Conservation (phyloP, 495 filamentous ascomycete genomes). For the Xylaria cubensis region DNA sequence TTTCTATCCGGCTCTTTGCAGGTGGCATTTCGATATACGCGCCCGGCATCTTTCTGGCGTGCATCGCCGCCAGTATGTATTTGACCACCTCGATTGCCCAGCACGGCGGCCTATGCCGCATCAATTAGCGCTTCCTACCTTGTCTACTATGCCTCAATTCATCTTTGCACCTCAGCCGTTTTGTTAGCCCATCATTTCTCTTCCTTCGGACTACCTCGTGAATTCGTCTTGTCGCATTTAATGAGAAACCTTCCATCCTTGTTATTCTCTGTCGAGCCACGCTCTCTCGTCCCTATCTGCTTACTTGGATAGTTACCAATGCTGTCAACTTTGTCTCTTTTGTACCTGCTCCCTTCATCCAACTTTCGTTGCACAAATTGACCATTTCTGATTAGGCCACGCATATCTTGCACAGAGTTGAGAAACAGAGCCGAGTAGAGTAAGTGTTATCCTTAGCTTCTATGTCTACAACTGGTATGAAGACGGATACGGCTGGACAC, state of each 20-base stretch:
- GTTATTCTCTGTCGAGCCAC: neutral
- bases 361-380: neutral
- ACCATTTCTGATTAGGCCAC: neutral
- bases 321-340: neutral
- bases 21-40: neutral
- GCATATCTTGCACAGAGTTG: neutral
- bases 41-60: neutral
- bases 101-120: neutral
- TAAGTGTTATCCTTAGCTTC: conserved; percentile 3
- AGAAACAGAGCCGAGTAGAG: conserved; percentile 10
- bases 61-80: neutral
- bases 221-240: neutral
- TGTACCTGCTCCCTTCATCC: neutral
- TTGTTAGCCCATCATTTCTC: neutral
- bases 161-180: neutral
- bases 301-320: neutral
- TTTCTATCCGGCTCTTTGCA: neutral
- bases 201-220: neutral
- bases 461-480: neutral
- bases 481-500: neutral
- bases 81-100: neutral
- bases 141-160: neutral
- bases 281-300: neutral
- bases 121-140: neutral
- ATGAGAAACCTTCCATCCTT: neutral